These are phyloP conservation scores for Cyberlindnera lachancei DNA, from an alignment of 805 yeast species.

Conservation along the genomic window DNA sequence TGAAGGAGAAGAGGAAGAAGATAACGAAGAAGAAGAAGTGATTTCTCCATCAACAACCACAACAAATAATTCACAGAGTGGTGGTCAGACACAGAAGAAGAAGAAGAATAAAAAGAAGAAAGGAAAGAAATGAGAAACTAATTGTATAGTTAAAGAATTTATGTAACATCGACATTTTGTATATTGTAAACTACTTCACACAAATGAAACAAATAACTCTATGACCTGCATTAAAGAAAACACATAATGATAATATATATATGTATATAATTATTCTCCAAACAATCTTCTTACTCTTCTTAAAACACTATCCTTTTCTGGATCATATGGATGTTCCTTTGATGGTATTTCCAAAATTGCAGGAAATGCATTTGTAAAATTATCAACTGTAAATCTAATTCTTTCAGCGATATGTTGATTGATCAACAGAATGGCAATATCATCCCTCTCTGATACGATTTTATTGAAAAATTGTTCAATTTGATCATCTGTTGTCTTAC, in stretches of 20 bases:
- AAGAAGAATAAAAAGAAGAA: constrained; percentile 31
- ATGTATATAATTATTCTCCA: constrained; percentile 57
- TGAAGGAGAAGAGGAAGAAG: constrained; percentile 5
- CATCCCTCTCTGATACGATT: constrained; percentile 70
- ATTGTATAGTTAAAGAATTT: not conserved
- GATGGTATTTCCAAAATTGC: constrained; percentile 96
- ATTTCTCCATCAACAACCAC: constrained; percentile 1
- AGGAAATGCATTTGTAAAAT: constrained; percentile 86
- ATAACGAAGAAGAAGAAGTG: constrained; percentile 3
- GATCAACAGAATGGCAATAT: constrained; percentile 86
- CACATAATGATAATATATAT: not conserved
- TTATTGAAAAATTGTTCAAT: constrained; percentile 67
- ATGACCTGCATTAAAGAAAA: constrained; percentile 15
- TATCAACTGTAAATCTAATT: constrained; percentile 76
- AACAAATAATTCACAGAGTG: constrained; percentile 2
- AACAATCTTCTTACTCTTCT: constrained; percentile 91
- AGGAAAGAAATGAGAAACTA: constrained; percentile 23
- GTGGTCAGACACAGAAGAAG: too few relatives aligned
- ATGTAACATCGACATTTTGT: not conserved
- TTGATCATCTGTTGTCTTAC: constrained; percentile 70
- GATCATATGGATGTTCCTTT: constrained; percentile 95
- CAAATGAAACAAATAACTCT: constrained; percentile 1
- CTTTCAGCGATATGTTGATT: constrained; percentile 93
- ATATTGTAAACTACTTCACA: not conserved
- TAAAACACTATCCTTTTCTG: constrained; percentile 93